Base-by-base conservation (phyloP, 768 basidiomycete genomes). In the Calocybe gangraenosa region DNA sequence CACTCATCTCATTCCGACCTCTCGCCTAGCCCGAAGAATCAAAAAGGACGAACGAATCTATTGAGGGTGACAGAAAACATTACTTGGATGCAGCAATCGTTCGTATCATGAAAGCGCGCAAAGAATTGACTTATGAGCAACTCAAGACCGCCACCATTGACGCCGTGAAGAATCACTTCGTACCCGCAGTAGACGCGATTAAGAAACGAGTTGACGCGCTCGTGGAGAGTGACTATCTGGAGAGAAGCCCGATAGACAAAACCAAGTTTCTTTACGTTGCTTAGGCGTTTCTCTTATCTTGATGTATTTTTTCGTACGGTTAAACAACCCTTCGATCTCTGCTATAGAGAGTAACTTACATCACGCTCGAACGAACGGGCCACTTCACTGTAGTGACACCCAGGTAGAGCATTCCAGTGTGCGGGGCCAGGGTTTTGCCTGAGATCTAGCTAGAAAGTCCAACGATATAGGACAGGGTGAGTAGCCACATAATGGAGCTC, bases 21-120 rank as follows among this genome's bases (percentile, higher is more conserved):
- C 22, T 11, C 42, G n/a, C 23, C 5, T 53, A 92, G 92, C 76
- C 79, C 28, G 94, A 97, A 58, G 96, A 99, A 66, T 79, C 84
- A 17, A 76, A 78, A 48, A 78, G 81, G 45, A 94, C 91, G 4
- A 90, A 91, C 57, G 76, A 74, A 1, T 77, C 85, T 37, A 91
- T 99, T 31, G 88, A 94, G 52, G 81, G 83, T 28, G 93, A 97
- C 63, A 80, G 95, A 48, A 83, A 84, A 49, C 78, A 84, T 56
- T 82, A 84, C 47, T 73, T 98, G 11, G 92, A 98, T 54, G 93
- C 93, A 0, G 94, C 94, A 17, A 94, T 99, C 55, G 95, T 99
- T 25, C 84, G 96, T 5, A 82, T 95, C 58, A 94, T 98, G 92
- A 98, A 98, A 63, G 83, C 81, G 2, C 79, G 81, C 55, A 98